Evolutionary conservation across 129 eudicot genomes (phyloP).

Genomic region (Flaveria sonorensis): DNA sequence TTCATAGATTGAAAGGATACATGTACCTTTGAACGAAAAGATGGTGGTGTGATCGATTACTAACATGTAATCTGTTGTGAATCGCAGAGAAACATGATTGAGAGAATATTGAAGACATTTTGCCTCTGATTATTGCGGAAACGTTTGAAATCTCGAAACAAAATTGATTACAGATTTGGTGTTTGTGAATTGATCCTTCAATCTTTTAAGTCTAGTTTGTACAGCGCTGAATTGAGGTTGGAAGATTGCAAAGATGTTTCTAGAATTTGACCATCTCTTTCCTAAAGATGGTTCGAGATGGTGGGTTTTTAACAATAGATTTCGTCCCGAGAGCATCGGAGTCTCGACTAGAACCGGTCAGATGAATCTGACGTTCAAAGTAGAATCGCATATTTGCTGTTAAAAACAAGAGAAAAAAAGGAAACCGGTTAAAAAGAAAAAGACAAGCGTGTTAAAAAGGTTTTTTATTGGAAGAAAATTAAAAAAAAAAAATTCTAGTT

Average conservation of each 20-base stretch:
- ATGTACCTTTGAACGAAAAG: slow-evolving; percentile 26
- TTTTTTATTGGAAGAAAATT: too few species aligned
- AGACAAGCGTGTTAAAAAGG: too few species aligned
- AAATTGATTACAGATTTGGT: background rate
- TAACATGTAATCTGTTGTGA: slow-evolving; percentile 20
- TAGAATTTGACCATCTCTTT: slow-evolving; percentile 7
- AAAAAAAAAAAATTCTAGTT: too few species aligned
- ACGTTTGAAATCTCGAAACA: slow-evolving; percentile 6
- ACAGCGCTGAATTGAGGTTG: slow-evolving; percentile 23
- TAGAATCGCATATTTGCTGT: too few species aligned
- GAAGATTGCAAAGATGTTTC: background rate
- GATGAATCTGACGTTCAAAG: too few species aligned
- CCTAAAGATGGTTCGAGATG: background rate
- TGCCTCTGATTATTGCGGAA: slow-evolving; percentile 11
- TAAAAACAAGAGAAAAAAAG: too few species aligned
- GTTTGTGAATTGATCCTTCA: background rate
- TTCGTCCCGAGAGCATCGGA: too few species aligned
- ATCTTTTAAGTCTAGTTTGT: slow-evolving; percentile 12
- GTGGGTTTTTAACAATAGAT: too few species aligned
- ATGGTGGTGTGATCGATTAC: slow-evolving; percentile 19
- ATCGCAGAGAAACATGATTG: slow-evolving; percentile 26
- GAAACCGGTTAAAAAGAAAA: too few species aligned
- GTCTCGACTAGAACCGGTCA: too few species aligned
- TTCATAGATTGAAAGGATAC: background rate
- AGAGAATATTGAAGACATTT: slow-evolving; percentile 33